Evolutionary conservation across 345 rosid genomes (phyloP).

Genomic region (Melastoma malabathricum): DNA sequence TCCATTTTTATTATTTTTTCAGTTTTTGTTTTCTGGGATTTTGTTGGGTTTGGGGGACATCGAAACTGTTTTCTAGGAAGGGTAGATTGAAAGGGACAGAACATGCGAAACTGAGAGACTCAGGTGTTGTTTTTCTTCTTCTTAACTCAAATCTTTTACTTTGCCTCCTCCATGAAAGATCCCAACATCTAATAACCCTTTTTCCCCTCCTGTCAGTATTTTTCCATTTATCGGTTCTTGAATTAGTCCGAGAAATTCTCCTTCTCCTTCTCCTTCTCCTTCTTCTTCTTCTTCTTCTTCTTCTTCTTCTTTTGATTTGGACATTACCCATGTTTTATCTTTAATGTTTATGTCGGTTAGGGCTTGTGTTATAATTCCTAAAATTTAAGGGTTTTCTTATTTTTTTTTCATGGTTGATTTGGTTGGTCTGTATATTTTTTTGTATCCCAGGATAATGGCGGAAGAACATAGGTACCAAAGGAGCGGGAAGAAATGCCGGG

Average conservation of each 20-base stretch:
- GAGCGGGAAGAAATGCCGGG: conserved; percentile 51
- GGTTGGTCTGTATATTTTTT: not conserved
- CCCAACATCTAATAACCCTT: not conserved
- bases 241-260: too few species aligned
- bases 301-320: too few species aligned
- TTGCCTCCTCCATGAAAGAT: conserved; percentile 1
- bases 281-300: too few species aligned
- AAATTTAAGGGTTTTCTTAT: not conserved
- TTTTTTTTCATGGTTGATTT: not conserved
- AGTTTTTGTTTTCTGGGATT: too few species aligned
- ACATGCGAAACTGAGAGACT: conserved; percentile 4
- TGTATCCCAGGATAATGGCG: conserved; percentile 27
- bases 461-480: conserved; percentile 45
- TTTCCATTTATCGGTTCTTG: not conserved
- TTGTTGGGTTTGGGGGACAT: too few species aligned
- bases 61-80: too few species aligned
- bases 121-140: not conserved
- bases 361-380: too few species aligned
- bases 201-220: not conserved
- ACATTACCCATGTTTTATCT: too few species aligned
- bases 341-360: too few species aligned
- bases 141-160: not conserved
- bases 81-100: conserved; percentile 3
- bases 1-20: too few species aligned
- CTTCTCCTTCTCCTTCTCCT: too few species aligned